phyloP scores from a whole-genome alignment of 1,139 yeast species.

The Hansenula sp. region DNA sequence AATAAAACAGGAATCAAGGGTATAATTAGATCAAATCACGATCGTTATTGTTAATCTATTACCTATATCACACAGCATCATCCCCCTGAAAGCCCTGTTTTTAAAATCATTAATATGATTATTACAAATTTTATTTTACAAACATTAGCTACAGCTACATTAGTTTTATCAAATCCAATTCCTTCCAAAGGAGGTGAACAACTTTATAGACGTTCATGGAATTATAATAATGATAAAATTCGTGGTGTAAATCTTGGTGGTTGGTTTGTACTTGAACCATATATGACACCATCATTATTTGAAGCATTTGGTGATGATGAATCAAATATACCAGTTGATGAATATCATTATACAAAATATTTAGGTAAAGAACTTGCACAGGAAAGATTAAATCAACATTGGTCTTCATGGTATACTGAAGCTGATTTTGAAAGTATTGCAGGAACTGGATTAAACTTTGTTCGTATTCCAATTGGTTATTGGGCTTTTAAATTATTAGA shows the following conservation, averaged over 20 bases:
- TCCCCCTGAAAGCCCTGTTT: too few relatives aligned
- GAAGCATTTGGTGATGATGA: conserved; percentile 38
- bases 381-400: conserved; percentile 56
- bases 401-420: conserved; percentile 78
- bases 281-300: conserved; percentile 80
- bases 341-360: conserved; percentile 60
- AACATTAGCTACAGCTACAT: conserved; percentile 1
- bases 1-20: too few relatives aligned
- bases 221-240: conserved; percentile 30
- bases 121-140: too few relatives aligned
- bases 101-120: too few relatives aligned
- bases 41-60: too few relatives aligned
- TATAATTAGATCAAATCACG: too few relatives aligned
- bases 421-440: conserved; percentile 63
- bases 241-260: conserved; percentile 89
- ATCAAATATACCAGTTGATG: conserved; percentile 64
- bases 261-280: conserved; percentile 87
- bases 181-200: conserved; percentile 21
- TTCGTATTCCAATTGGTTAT: conserved; percentile 90
- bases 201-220: conserved; percentile 15
- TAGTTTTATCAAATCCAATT: conserved; percentile 11
- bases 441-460: conserved; percentile 71
- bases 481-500: conserved; percentile 78
- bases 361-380: conserved; percentile 62
- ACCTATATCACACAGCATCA: too few relatives aligned